phyloP scores from a whole-genome alignment of 805 yeast genomes.

The Cyberlindnera xishuangbannaensis region DNA sequence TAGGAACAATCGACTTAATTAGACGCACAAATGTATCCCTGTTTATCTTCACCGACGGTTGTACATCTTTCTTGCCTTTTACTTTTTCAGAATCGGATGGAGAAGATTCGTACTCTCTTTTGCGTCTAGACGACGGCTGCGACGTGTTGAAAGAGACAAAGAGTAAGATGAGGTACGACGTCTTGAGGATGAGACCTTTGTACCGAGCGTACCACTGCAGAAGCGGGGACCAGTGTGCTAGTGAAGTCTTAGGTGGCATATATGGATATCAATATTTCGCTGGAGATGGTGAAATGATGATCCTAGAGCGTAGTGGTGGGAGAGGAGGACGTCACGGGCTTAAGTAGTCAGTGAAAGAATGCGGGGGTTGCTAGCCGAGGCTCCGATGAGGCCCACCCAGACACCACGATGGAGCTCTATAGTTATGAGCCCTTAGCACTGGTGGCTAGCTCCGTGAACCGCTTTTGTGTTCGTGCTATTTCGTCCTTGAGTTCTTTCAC shows the following conservation, averaged over 20 bases:
- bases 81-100: background rate
- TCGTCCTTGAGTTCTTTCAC: constrained; percentile 12
- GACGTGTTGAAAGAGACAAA: constrained; percentile 22
- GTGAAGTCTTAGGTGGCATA: too few species aligned
- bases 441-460: constrained; percentile 12
- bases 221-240: constrained; percentile 6
- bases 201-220: constrained; percentile 22
- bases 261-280: too few species aligned
- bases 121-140: constrained; percentile 5
- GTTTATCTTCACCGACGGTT: constrained; percentile 5
- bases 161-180: constrained; percentile 23
- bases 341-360: too few species aligned
- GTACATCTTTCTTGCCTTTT: constrained; percentile 1
- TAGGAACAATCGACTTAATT: constrained; percentile 17
- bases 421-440: background rate
- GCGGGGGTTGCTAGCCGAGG: background rate
- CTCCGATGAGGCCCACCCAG: too few species aligned
- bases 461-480: constrained; percentile 7
- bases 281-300: too few species aligned
- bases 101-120: constrained; percentile 1
- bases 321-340: too few species aligned
- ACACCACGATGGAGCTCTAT: background rate
- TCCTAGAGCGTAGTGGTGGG: too few species aligned
- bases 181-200: constrained; percentile 22
- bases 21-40: constrained; percentile 12